phyloP scores from a whole-genome alignment of 192 early-diverging fungal species.

The Coemansia asiatica region DNA sequence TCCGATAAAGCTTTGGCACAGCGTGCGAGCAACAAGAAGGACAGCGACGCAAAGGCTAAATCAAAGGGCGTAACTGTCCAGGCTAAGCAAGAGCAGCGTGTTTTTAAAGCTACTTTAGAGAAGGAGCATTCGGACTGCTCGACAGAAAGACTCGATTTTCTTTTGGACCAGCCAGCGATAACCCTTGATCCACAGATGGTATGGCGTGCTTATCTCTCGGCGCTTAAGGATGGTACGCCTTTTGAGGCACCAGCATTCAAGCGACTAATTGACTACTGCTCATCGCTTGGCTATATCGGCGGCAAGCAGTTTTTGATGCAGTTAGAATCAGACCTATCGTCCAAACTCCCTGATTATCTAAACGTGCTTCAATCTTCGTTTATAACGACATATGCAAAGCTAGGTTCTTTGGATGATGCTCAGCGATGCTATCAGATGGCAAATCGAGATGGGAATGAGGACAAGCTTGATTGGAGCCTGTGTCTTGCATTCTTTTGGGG shows the following conservation, averaged over 20 bases:
- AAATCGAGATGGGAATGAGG: background rate
- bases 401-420: conserved; percentile 32
- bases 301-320: conserved; percentile 28
- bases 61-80: no score
- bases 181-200: conserved; percentile 14
- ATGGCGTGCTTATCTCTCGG: conserved; percentile 22
- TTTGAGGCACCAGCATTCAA: background rate
- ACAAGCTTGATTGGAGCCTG: conserved; percentile 29
- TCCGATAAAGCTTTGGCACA: background rate
- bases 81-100: no score
- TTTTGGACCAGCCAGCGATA: conserved; percentile 14
- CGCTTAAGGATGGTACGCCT: background rate
- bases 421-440: conserved; percentile 22
- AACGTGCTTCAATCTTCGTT: conserved; percentile 4
- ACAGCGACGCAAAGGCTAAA: no score
- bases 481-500: conserved; percentile 28
- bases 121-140: no score
- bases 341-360: conserved; percentile 11
- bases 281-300: conserved; percentile 16
- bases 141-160: conserved; percentile 1
- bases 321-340: conserved; percentile 32
- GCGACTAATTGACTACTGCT: conserved; percentile 18
- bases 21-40: background rate
- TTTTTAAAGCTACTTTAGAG: no score
- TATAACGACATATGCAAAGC: conserved; percentile 29